Percentiles rank a stretch among this genome's conserved stretches.
Conservation (phyloP, 805 yeast genomes). For the Candida takata region DNA sequence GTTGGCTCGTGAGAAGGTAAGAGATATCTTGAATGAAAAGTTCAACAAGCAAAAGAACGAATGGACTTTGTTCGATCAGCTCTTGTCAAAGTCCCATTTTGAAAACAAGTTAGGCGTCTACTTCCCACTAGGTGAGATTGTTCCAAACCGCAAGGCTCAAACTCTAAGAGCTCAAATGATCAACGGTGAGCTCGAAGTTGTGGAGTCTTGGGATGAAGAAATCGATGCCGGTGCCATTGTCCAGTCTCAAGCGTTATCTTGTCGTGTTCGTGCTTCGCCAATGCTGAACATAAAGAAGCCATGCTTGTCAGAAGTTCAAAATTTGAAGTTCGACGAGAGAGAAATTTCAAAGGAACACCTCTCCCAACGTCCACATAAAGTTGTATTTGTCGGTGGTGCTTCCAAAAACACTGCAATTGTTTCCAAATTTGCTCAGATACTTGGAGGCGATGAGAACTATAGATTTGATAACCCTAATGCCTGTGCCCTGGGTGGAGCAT, state of each 20-base stretch:
- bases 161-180: constrained; percentile 44
- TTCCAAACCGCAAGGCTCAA: constrained; percentile 71
- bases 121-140: constrained; percentile 87
- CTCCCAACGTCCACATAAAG: constrained; percentile 52
- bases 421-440: constrained; percentile 56
- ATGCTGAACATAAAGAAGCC: constrained; percentile 40
- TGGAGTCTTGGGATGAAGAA: constrained; percentile 41
- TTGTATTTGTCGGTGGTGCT: constrained; percentile 85
- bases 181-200: constrained; percentile 21
- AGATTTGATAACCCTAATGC: constrained; percentile 78
- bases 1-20: constrained; percentile 70
- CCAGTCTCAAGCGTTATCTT: constrained; percentile 81
- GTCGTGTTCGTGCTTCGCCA: constrained; percentile 75
- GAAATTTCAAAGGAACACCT: constrained; percentile 12
- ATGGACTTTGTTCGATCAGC: constrained; percentile 59
- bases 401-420: constrained; percentile 67
- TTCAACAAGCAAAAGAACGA: constrained; percentile 27
- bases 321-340: constrained; percentile 30
- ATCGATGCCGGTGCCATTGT: constrained; percentile 72
- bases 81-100: constrained; percentile 33
- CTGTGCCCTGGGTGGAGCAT: constrained; percentile 90
- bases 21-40: constrained; percentile 53
- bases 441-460: constrained; percentile 57
- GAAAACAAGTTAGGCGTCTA: constrained; percentile 61
- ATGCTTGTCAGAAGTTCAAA: constrained; percentile 2